phyloP scores from a whole-genome alignment of 2,329 filamentous ascomycete species.

The Aschersonia sp. region DNA sequence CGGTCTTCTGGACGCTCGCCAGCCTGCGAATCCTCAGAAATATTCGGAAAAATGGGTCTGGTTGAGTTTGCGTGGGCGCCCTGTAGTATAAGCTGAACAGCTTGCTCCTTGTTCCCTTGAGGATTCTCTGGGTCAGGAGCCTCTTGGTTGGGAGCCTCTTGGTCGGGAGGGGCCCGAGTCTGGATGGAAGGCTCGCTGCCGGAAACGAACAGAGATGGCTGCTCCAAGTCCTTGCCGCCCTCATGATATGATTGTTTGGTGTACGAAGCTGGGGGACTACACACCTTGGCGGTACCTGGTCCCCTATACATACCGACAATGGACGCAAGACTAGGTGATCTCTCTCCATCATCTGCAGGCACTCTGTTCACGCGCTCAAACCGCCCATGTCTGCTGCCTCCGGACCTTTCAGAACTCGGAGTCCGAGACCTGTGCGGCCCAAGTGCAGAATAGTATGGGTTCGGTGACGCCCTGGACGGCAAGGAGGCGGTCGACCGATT shows the following conservation, averaged over 20 bases:
- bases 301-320: slow-evolving; percentile 32
- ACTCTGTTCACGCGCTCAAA: slow-evolving; percentile 18
- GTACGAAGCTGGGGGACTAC: slow-evolving; percentile 13
- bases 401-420: slow-evolving; percentile 18
- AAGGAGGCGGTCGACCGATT: slow-evolving; percentile 27
- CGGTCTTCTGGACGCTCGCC: too few relatives aligned
- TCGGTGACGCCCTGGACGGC: slow-evolving; percentile 15
- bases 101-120: neutral
- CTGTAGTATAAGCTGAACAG: neutral
- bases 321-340: slow-evolving; percentile 34
- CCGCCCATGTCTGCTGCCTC: slow-evolving; percentile 9
- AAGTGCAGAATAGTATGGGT: slow-evolving; percentile 9
- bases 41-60: too few relatives aligned
- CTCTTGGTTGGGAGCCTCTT: neutral
- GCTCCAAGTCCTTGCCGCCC: slow-evolving; percentile 36
- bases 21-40: too few relatives aligned
- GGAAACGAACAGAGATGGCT: slow-evolving; percentile 5
- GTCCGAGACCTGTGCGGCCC: slow-evolving; percentile 16
- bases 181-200: neutral
- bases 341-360: slow-evolving; percentile 21
- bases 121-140: neutral
- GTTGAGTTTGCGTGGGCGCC: too few relatives aligned
- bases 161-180: slow-evolving; percentile 4
- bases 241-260: slow-evolving; percentile 33
- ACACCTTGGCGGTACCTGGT: slow-evolving; percentile 11